These are phyloP conservation scores for Solanum medicagineum DNA, from an alignment of 257 asterid species.

Conservation along the genomic window DNA sequence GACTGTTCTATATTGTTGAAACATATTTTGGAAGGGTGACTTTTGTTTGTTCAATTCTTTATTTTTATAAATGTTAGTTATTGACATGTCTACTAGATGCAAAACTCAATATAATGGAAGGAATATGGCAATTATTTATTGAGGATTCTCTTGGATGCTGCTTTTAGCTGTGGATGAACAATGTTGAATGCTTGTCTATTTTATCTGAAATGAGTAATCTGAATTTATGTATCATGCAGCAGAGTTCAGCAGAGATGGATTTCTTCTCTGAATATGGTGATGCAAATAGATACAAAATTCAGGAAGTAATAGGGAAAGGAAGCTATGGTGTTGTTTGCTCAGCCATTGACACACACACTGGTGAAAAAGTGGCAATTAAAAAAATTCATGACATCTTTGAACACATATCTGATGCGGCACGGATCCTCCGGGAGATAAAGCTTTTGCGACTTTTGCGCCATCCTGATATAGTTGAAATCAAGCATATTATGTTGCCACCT, in stretches of 20 bases:
- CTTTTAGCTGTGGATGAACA: background rate
- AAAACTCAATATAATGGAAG: background rate
- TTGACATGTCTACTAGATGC: background rate
- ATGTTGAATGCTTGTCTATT: background rate
- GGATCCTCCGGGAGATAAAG: conserved; percentile 88
- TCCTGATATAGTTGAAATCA: conserved; percentile 91
- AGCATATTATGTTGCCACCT: conserved; percentile 89
- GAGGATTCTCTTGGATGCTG: background rate
- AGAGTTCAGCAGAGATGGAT: conserved; percentile 66
- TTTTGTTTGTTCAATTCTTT: background rate
- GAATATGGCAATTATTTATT: background rate
- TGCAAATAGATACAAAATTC: conserved; percentile 69
- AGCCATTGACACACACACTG: conserved; percentile 68
- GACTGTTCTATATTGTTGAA: background rate
- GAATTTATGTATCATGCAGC: conserved; percentile 4
- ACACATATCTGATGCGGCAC: conserved; percentile 83
- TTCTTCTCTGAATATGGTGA: conserved; percentile 91
- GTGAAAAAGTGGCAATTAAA: conserved; percentile 86
- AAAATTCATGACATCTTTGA: conserved; percentile 78
- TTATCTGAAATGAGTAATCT: background rate
- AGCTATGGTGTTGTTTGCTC: conserved; percentile 97
- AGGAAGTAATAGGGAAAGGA: conserved; percentile 83
- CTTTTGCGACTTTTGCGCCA: conserved; percentile 81
- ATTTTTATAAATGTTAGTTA: background rate
- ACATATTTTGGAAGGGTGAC: background rate